Percentiles rank a stretch among this genome's conserved stretches.
These are phyloP conservation scores for Ogataea pilisensis DNA, from an alignment of 805 yeast genomes.

Conservation along the genomic window DNA sequence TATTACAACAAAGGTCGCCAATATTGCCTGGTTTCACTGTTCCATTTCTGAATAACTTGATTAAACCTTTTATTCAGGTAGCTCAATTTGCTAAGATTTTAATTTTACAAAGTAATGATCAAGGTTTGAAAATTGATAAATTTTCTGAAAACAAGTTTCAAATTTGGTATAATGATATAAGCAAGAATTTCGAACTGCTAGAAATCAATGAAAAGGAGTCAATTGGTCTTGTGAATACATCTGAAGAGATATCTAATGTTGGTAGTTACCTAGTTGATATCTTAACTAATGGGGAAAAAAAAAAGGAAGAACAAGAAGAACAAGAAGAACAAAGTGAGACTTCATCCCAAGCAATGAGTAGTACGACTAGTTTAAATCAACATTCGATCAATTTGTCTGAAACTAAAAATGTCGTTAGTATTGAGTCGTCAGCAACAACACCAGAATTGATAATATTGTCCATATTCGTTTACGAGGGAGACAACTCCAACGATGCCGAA, in stretches of 20 bases:
- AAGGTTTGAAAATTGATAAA: constrained; percentile 39
- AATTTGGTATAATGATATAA: constrained; percentile 23
- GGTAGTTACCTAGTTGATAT: constrained; percentile 4
- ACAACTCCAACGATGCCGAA: constrained; percentile 71
- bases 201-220: constrained; percentile 10
- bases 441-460: constrained; percentile 15
- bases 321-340: neutral
- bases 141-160: constrained; percentile 13
- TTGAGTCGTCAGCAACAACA: neutral
- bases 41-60: constrained; percentile 47
- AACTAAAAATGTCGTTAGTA: neutral
- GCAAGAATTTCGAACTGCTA: constrained; percentile 17
- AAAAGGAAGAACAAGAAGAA: neutral
- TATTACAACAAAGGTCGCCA: constrained; percentile 85
- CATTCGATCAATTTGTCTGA: neutral
- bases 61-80: constrained; percentile 44
- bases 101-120: constrained; percentile 69
- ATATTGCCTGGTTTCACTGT: constrained; percentile 59
- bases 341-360: no score
- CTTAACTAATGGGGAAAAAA: neutral
- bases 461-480: constrained; percentile 83
- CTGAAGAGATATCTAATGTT: constrained; percentile 14
- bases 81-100: constrained; percentile 43
- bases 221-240: constrained; percentile 6
- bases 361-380: no score